phyloP scores from a whole-genome alignment of 2,329 filamentous ascomycete genomes.

The Aureobasidium uvarum region DNA sequence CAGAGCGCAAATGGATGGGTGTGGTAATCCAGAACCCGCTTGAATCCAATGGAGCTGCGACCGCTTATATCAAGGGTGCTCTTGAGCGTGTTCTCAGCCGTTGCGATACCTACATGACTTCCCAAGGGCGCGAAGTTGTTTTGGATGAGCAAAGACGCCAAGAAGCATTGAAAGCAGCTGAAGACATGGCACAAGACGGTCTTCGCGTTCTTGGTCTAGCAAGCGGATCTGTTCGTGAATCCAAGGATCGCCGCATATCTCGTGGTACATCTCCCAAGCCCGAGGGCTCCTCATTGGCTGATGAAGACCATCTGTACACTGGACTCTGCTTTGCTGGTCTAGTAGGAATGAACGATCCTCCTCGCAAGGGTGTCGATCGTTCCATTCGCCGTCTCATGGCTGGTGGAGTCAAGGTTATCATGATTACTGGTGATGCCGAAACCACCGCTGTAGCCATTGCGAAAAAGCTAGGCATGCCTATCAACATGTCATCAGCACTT shows the following conservation, averaged over 20 bases:
- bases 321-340: slow-evolving; percentile 86
- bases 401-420: slow-evolving; percentile 94
- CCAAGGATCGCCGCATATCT: slow-evolving; percentile 37
- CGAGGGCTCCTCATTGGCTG: slow-evolving; percentile 44
- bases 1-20: slow-evolving; percentile 99
- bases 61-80: slow-evolving; percentile 94
- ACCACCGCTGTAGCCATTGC: slow-evolving; percentile 93
- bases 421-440: slow-evolving; percentile 98
- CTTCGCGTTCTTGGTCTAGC: slow-evolving; percentile 91
- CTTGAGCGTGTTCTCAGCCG: slow-evolving; percentile 81
- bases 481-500: slow-evolving; percentile 59
- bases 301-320: slow-evolving; percentile 71
- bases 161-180: slow-evolving; percentile 74
- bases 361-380: slow-evolving; percentile 81
- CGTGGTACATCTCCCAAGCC: slow-evolving; percentile 41
- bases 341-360: slow-evolving; percentile 97
- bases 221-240: slow-evolving; percentile 62
- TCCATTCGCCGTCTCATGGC: slow-evolving; percentile 88
- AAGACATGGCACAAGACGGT: slow-evolving; percentile 83
- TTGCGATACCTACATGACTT: slow-evolving; percentile 87
- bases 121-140: slow-evolving; percentile 80
- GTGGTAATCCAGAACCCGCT: slow-evolving; percentile 68
- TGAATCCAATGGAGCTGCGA: slow-evolving; percentile 63
- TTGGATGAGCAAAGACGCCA: slow-evolving; percentile 73
- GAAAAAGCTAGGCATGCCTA: slow-evolving; percentile 89